Percentiles rank a stretch among this genome's conserved stretches.
Conservation (phyloP, 2,329 filamentous ascomycete species). For the Leptographium wingfieldii region DNA sequence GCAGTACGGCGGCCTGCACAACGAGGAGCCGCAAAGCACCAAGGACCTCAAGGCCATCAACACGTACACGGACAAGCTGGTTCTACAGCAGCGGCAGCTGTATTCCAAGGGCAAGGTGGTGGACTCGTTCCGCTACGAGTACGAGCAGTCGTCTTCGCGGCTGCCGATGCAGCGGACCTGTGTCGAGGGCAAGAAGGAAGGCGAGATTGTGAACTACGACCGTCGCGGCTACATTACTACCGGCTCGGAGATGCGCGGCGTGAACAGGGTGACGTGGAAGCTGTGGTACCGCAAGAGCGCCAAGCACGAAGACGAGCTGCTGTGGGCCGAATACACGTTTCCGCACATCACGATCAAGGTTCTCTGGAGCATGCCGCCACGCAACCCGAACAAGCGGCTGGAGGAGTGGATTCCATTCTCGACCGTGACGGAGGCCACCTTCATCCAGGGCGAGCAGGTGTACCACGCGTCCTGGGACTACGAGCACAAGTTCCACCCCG, state of each 20-base stretch:
- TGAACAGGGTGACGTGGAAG: constrained; percentile 38
- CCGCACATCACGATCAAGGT: constrained; percentile 40
- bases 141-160: constrained; percentile 22
- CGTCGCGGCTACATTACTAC: constrained; percentile 37
- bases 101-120: constrained; percentile 14
- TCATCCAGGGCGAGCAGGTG: constrained; percentile 37
- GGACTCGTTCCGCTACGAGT: constrained; percentile 8
- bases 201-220: constrained; percentile 38
- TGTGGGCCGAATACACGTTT: constrained; percentile 40
- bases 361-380: constrained; percentile 39
- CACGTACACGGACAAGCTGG: constrained; percentile 32
- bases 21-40: constrained; percentile 29
- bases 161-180: constrained; percentile 33
- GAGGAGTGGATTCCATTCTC: constrained; percentile 43
- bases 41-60: constrained; percentile 29
- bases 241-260: constrained; percentile 39
- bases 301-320: constrained; percentile 39
- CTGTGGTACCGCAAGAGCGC: constrained; percentile 41
- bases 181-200: constrained; percentile 28
- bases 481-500: constrained; percentile 35
- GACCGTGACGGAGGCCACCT: constrained; percentile 40
- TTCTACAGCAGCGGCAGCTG: constrained; percentile 20
- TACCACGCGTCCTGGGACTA: constrained; percentile 37
- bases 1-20: constrained; percentile 17
- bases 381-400: constrained; percentile 34